Conservation (phyloP, 805 yeast genomes). For the Kurtzmaniella cleridarum region DNA sequence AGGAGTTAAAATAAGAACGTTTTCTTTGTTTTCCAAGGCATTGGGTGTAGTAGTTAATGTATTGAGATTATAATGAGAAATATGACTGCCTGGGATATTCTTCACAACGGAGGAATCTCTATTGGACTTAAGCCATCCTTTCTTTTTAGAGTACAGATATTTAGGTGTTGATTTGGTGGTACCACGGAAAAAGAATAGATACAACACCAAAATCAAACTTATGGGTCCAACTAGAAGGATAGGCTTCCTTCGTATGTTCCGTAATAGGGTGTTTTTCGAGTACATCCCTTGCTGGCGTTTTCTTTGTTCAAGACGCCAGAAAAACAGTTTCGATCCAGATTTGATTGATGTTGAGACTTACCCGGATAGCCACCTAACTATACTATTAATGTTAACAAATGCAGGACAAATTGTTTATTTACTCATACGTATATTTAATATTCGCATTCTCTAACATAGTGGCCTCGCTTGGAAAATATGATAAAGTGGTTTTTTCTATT, state of each 20-base stretch:
- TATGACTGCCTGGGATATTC: constrained; percentile 65
- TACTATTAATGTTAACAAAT: no score
- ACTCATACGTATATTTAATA: no score
- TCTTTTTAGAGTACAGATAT: constrained; percentile 43
- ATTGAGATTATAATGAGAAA: constrained; percentile 81
- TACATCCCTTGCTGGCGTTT: constrained; percentile 5
- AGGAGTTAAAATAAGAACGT: constrained; percentile 83
- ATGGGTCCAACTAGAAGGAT: constrained; percentile 43
- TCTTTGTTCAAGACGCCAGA: no score
- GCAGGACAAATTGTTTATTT: no score
- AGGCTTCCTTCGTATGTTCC: constrained; percentile 61
- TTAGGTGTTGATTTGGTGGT: constrained; percentile 20
- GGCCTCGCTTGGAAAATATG: no score
- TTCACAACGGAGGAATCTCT: constrained; percentile 53
- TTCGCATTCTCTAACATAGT: no score
- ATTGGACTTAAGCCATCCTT: constrained; percentile 46
- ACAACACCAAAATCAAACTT: constrained; percentile 36
- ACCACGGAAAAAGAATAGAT: constrained; percentile 31
- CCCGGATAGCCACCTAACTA: no score
- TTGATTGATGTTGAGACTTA: no score
- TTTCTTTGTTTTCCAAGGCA: constrained; percentile 73
- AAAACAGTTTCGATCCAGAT: no score
- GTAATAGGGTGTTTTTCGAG: constrained; percentile 29
- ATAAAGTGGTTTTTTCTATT: no score
- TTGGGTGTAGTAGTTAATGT: constrained; percentile 63